These are phyloP conservation scores for Excoecaria cochinchinensis DNA, from an alignment of 345 rosid species.

Conservation along the genomic window DNA sequence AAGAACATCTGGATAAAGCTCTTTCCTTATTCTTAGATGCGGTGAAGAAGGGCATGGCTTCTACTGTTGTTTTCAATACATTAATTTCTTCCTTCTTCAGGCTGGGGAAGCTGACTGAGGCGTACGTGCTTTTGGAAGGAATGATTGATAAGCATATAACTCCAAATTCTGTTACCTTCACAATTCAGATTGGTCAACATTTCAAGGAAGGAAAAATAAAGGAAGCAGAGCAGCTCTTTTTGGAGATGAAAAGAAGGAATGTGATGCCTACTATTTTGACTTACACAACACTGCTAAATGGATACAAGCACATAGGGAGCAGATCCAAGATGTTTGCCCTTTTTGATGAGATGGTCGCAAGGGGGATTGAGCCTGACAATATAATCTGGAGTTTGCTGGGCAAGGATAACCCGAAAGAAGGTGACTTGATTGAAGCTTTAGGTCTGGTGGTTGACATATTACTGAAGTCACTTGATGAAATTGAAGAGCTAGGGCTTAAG, in stretches of 20 bases:
- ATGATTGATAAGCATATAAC: conserved; percentile 37
- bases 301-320: conserved; percentile 45
- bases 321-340: conserved; percentile 48
- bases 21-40: conserved; percentile 46
- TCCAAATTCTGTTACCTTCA: conserved; percentile 66
- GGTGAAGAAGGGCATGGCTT: conserved; percentile 49
- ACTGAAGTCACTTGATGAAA: conserved; percentile 34
- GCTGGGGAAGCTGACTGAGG: conserved; percentile 41
- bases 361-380: conserved; percentile 65
- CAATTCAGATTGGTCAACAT: conserved; percentile 59
- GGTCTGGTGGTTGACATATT: conserved; percentile 49
- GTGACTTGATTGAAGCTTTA: conserved; percentile 42
- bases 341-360: conserved; percentile 58
- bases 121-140: conserved; percentile 43
- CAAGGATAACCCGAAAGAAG: conserved; percentile 53
- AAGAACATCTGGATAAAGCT: conserved; percentile 55
- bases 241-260: conserved; percentile 51
- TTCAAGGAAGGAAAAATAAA: conserved; percentile 56
- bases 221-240: conserved; percentile 60
- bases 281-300: conserved; percentile 58
- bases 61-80: conserved; percentile 56
- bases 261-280: conserved; percentile 51
- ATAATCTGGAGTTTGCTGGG: conserved; percentile 49
- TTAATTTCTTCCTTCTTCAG: conserved; percentile 63
- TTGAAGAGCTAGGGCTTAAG: conserved; percentile 39